Conservation (phyloP, 2,329 filamentous ascomycete species). For the Macrophomina pseudophaseolina region DNA sequence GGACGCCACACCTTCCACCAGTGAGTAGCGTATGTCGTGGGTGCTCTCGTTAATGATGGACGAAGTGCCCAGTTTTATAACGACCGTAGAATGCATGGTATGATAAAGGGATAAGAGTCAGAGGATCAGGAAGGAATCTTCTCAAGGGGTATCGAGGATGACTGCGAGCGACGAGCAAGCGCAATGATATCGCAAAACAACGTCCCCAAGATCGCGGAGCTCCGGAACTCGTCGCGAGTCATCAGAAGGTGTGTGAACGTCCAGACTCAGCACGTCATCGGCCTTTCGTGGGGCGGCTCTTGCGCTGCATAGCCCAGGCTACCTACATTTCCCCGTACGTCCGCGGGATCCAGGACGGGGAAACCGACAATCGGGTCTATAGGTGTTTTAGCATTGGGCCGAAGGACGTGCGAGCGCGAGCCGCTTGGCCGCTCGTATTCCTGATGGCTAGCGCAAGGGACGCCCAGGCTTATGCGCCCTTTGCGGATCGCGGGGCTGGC, state of each 20-base stretch:
- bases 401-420: not conserved
- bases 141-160: not conserved
- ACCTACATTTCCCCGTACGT: not conserved
- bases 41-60: slow-evolving; percentile 8
- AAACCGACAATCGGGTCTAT: not conserved
- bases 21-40: slow-evolving; percentile 2
- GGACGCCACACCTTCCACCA: not conserved
- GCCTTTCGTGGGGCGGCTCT: not conserved
- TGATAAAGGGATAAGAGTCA: not conserved
- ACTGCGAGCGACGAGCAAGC: not conserved
- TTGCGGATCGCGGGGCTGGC: too few relatives aligned
- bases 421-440: not conserved
- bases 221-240: not conserved
- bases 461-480: not conserved
- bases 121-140: not conserved
- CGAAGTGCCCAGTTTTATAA: slow-evolving; percentile 4
- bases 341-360: not conserved
- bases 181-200: not conserved
- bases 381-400: not conserved
- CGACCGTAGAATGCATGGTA: not conserved
- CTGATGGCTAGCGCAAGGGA: too few relatives aligned
- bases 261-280: not conserved
- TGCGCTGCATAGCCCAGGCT: not conserved
- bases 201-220: not conserved
- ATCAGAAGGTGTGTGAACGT: not conserved